phyloP scores from a whole-genome alignment of 1,284 basidiomycete genomes.

The Papiliotrema terrestris region DNA sequence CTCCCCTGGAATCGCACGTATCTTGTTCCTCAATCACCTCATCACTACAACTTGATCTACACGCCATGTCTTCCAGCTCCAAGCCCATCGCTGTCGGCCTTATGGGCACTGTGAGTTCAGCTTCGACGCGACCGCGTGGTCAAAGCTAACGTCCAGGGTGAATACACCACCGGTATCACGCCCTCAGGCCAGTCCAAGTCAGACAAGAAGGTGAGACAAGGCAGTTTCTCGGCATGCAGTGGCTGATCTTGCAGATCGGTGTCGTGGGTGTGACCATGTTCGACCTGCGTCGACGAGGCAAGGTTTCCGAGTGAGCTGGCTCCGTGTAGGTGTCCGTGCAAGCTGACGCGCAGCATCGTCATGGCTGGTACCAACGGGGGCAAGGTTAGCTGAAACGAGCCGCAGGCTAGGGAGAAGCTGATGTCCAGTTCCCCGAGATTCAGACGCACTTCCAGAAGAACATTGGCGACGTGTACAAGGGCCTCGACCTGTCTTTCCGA shows the following conservation, averaged over 20 bases:
- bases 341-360: slow-evolving; percentile 24
- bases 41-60: not conserved
- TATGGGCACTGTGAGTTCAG: slow-evolving; percentile 44
- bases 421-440: slow-evolving; percentile 72
- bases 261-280: slow-evolving; percentile 87
- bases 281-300: slow-evolving; percentile 78
- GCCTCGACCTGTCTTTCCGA: slow-evolving; percentile 74
- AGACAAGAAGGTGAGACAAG: slow-evolving; percentile 72
- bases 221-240: too few species aligned
- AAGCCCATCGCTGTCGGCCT: slow-evolving; percentile 43
- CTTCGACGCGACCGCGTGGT: slow-evolving; percentile 3
- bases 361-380: slow-evolving; percentile 50
- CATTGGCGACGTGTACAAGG: slow-evolving; percentile 72
- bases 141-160: slow-evolving; percentile 21
- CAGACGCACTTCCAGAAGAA: slow-evolving; percentile 76
- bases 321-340: not conserved
- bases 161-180: slow-evolving; percentile 93
- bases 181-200: slow-evolving; percentile 84
- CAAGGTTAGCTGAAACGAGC: slow-evolving; percentile 19
- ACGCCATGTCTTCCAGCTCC: slow-evolving; percentile 21
- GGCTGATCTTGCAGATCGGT: slow-evolving; percentile 53
- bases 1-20: not conserved
- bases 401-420: not conserved
- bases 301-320: slow-evolving; percentile 55
- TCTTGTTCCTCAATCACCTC: not conserved